Evolutionary conservation across 2,329 filamentous ascomycete species (phyloP).

Genomic region (Chaetomiaceae sp.): DNA sequence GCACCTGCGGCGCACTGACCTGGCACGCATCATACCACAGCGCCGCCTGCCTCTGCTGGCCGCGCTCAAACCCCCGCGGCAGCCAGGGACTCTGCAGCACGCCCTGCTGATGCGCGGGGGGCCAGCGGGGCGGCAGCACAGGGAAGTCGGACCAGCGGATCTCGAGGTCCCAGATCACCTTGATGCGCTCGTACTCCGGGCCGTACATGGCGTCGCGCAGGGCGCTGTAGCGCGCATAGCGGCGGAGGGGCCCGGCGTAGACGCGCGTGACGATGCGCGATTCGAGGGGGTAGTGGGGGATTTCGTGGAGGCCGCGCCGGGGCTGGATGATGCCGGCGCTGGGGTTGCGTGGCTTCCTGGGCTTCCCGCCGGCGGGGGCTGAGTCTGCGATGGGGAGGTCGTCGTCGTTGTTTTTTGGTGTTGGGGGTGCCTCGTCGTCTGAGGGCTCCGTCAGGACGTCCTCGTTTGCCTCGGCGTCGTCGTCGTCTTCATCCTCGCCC

Average conservation of each 20-base stretch:
- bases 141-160: slow-evolving; percentile 37
- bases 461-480: slow-evolving; percentile 15
- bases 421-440: slow-evolving; percentile 11
- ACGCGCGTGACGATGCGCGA: slow-evolving; percentile 28
- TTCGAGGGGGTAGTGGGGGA: slow-evolving; percentile 29
- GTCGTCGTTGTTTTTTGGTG: background rate
- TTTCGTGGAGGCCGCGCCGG: slow-evolving; percentile 28
- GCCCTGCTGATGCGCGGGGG: slow-evolving; percentile 21
- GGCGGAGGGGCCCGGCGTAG: slow-evolving; percentile 34
- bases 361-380: too few species aligned
- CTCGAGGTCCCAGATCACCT: slow-evolving; percentile 33
- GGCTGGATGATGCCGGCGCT: slow-evolving; percentile 23
- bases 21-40: slow-evolving; percentile 25
- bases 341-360: slow-evolving; percentile 17
- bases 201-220: slow-evolving; percentile 39
- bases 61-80: slow-evolving; percentile 30
- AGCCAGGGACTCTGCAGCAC: slow-evolving; percentile 37
- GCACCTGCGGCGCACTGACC: slow-evolving; percentile 11
- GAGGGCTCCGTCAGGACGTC: slow-evolving; percentile 11
- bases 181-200: slow-evolving; percentile 31
- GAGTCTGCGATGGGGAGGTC: background rate
- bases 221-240: slow-evolving; percentile 30
- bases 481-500: slow-evolving; percentile 16
- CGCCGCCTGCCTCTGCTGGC: slow-evolving; percentile 29
- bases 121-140: slow-evolving; percentile 35